Evolutionary conservation across 139 green algal species (phyloP).

Genomic region (Tetradesmus obliquus): DNA sequence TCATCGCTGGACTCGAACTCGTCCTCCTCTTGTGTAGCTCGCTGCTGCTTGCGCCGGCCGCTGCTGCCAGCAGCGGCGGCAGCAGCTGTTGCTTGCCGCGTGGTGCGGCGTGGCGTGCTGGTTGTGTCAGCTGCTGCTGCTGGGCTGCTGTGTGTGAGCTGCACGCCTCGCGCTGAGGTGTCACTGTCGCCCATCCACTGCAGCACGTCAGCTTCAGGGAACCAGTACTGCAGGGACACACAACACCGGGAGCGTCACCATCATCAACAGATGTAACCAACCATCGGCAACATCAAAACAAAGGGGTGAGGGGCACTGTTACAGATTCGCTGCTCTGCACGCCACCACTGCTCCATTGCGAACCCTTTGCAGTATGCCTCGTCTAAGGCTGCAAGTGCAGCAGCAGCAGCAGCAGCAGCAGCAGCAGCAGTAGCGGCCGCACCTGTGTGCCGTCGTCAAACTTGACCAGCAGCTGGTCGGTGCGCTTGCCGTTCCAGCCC

Average conservation of each 20-base stretch:
- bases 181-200: background rate
- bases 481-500: constrained; percentile 19
- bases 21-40: background rate
- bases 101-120: background rate
- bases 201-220: background rate
- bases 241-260: background rate
- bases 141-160: background rate
- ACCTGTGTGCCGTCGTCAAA: constrained; percentile 34
- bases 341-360: no score
- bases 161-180: background rate
- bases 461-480: background rate
- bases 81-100: background rate
- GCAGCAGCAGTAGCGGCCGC: no score
- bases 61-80: background rate
- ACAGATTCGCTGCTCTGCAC: no score
- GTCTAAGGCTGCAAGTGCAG: background rate
- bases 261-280: no score
- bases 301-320: no score
- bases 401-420: background rate
- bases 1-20: background rate
- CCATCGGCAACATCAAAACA: no score
- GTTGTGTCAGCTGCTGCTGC: background rate
- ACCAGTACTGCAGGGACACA: constrained; percentile 22
- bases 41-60: background rate
- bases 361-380: no score